A percentile compares a stretch with the other conserved stretches of the same genome.
These are phyloP conservation scores for Euphorbia tirucalli DNA, from an alignment of 345 rosid species.

Conservation along the genomic window DNA sequence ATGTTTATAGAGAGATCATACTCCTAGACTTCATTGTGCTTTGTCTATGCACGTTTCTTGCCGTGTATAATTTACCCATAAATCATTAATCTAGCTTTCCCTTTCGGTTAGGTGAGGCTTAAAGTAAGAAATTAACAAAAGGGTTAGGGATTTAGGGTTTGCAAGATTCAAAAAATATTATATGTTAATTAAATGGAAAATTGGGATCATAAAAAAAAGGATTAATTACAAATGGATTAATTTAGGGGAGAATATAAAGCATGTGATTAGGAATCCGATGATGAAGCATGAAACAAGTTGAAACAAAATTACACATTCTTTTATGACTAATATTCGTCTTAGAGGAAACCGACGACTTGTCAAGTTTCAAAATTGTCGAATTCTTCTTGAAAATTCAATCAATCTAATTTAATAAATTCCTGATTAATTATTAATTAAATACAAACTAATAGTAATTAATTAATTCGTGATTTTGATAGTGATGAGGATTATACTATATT, in stretches of 20 bases:
- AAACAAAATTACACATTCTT: conserved; percentile 36
- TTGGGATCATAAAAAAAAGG: conserved; percentile 28
- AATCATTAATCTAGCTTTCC: too few relatives aligned
- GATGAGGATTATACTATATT: neutral
- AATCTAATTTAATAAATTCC: neutral
- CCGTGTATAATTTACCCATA: too few relatives aligned
- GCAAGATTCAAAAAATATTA: neutral
- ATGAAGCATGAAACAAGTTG: too few relatives aligned
- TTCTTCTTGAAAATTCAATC: neutral
- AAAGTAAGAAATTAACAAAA: neutral
- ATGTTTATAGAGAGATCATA: too few relatives aligned
- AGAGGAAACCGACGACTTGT: conserved; percentile 32
- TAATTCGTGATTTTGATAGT: conserved; percentile 18
- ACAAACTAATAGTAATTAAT: neutral
- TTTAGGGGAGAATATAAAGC: conserved; percentile 11
- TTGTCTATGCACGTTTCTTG: too few relatives aligned
- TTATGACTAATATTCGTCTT: conserved; percentile 32
- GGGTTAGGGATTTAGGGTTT: conserved; percentile 15
- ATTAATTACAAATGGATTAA: neutral
- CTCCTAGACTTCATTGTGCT: too few relatives aligned
- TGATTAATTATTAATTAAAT: neutral
- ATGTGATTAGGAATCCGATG: conserved; percentile 50
- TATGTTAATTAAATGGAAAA: too few relatives aligned
- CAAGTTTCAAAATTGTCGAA: conserved; percentile 29
- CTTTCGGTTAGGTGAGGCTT: conserved; percentile 10